Percentiles rank a stretch among this genome's conserved stretches.
Conservation (phyloP, 1,284 basidiomycete species). For the Volvariella volvacea region DNA sequence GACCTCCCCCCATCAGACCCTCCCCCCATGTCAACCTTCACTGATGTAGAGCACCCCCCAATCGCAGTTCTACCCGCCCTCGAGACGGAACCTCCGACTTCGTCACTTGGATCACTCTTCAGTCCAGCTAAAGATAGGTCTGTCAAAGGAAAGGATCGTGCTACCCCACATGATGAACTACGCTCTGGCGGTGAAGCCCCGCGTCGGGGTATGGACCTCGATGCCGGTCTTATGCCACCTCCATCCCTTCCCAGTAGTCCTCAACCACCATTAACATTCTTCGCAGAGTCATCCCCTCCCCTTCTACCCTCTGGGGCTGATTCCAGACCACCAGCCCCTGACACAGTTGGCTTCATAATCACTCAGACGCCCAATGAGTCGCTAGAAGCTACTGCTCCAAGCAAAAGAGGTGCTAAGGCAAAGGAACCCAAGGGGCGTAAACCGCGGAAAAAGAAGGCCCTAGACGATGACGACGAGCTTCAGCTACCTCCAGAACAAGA, state of each 20-base stretch:
- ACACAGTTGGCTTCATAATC: conserved; percentile 1
- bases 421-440: conserved; percentile 7
- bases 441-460: conserved; percentile 7
- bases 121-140: conserved; percentile 9
- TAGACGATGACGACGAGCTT: conserved; percentile 14
- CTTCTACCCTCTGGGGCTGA: too few relatives aligned
- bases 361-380: background rate
- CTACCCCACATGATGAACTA: conserved; percentile 8
- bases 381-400: background rate
- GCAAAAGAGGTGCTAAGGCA: conserved; percentile 1
- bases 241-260: conserved; percentile 20
- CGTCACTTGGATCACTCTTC: conserved; percentile 23
- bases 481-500: too few relatives aligned
- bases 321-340: too few relatives aligned
- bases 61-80: conserved; percentile 24
- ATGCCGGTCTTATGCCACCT: conserved; percentile 17
- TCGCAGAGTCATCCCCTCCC: conserved; percentile 26
- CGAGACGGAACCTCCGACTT: conserved; percentile 21
- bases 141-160: too few relatives aligned
- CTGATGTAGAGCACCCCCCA: conserved; percentile 4
- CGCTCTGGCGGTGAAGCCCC: background rate
- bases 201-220: background rate
- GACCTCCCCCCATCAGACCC: conserved; percentile 29
- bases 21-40: conserved; percentile 19
- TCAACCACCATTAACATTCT: conserved; percentile 22